phyloP scores from a whole-genome alignment of 2,329 filamentous ascomycete species.

The Paecilomyces sp. region DNA sequence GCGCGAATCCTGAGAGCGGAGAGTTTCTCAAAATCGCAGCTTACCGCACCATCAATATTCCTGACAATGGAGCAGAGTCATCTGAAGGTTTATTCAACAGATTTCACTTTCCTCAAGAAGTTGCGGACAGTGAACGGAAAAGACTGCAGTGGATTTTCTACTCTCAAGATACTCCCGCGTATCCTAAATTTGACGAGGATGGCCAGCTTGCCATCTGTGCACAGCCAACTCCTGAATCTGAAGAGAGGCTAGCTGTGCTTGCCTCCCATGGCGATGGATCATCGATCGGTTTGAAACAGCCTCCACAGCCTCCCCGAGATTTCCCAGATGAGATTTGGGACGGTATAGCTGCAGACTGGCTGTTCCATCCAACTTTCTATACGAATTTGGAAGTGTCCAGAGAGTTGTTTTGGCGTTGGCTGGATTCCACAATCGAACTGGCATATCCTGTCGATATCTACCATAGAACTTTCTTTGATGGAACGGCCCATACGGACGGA shows the following conservation, averaged over 20 bases:
- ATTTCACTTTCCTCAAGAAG: neutral
- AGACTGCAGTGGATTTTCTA: conserved; percentile 10
- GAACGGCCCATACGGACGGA: conserved; percentile 23
- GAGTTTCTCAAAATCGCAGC: conserved; percentile 11
- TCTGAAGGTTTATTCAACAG: neutral
- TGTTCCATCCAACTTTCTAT: conserved; percentile 13
- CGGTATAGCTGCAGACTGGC: conserved; percentile 14
- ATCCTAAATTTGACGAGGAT: conserved; percentile 8
- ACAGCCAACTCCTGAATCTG: conserved; percentile 8
- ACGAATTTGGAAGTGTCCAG: conserved; percentile 9
- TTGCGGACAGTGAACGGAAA: neutral
- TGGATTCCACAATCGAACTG: conserved; percentile 13
- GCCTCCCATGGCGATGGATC: neutral
- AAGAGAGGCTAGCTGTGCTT: neutral
- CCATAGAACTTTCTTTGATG: conserved; percentile 24
- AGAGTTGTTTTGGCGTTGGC: conserved; percentile 15
- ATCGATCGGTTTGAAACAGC: neutral
- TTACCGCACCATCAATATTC: neutral
- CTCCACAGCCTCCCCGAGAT: neutral
- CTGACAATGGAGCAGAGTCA: neutral
- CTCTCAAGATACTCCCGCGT: conserved; percentile 6
- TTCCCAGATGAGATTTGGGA: conserved; percentile 2
- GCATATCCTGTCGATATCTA: conserved; percentile 16
- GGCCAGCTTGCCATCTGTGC: conserved; percentile 6
- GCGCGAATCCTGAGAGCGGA: conserved; percentile 14